Evolutionary conservation across 495 filamentous ascomycete genomes (phyloP), one percentile per base, ranked within the genome.

Genomic region (Neohortaea acidophila): DNA sequence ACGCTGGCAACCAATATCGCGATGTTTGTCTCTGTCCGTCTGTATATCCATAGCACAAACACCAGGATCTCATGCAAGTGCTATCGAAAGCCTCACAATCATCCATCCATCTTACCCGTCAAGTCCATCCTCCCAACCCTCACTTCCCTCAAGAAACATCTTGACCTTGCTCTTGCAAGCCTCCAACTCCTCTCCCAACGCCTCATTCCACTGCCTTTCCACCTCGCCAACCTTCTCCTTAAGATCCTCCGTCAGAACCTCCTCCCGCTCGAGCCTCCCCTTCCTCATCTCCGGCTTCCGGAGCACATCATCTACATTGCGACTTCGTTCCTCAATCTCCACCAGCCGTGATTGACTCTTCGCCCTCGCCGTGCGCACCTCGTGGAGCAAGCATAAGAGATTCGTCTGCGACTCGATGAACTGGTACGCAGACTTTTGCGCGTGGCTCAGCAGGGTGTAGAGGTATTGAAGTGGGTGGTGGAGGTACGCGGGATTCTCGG

Each of bases 371-470:
- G 79, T 82, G 51, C 84, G 83, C 19, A 94, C 84, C 58, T 94
- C 89, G 51, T 97, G 89, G 49, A 94, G 58, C 17, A 94, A 59
- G 47, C 86, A 94, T n/a, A 96, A 68, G 11, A 94, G 62, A 45
- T 97, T 94, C 17, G 72, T 85, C 66, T 97, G 87, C 2, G 70
- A 76, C 63, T 97, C 89, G 43, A 97, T 94, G 59, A 89, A 94
- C 59, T 94, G 87, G 52, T 93, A 94, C 18, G 81, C 84, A 36
- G 75, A 80, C 59, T 83, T 89, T 57, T 89, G 83, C 3, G 85
- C 81, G 51, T 94, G 86, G 12, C 69, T 65, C 13, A 97, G 67
- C 37, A 96, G 64, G 18, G 71, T 74, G 51, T 83, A 82, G 1
- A 97, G 69, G 49, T 97, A 97, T 57, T 92, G 81, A 51, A 93